Conservation (phyloP, 371 early-diverging fungal genomes). For the Circinella umbellata region DNA sequence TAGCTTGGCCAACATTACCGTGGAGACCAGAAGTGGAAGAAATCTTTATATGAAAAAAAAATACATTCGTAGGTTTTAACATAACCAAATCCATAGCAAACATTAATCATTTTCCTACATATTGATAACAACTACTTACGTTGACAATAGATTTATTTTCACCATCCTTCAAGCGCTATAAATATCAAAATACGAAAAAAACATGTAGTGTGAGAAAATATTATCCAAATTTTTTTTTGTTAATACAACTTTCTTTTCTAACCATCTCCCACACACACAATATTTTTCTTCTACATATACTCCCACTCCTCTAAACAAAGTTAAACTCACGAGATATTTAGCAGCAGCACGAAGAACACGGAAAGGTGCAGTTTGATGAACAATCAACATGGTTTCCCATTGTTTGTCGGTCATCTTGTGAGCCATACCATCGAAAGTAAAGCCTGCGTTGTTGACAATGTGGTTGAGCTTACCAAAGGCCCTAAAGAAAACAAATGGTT, state of each 20-base stretch:
- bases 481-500: constrained; percentile 23
- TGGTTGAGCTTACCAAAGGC: constrained; percentile 73
- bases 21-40: constrained; percentile 74
- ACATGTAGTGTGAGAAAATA: not conserved
- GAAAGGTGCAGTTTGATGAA: constrained; percentile 75
- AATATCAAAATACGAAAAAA: not conserved
- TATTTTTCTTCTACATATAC: no score
- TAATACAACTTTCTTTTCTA: no score
- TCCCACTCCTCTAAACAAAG: not conserved
- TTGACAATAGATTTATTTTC: constrained; percentile 61
- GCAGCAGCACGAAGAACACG: constrained; percentile 71
- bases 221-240: no score
- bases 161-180: constrained; percentile 54
- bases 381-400: constrained; percentile 69
- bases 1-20: constrained; percentile 70
- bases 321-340: constrained; percentile 47
- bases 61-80: not conserved
- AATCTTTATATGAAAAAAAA: constrained; percentile 47
- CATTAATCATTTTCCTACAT: not conserved
- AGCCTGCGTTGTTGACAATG: constrained; percentile 77
- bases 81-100: not conserved
- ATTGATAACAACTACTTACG: constrained; percentile 27
- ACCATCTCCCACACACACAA: no score
- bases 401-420: constrained; percentile 76
- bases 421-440: constrained; percentile 72